Evolutionary conservation across 2,329 filamentous ascomycete species (phyloP), one percentile per base, ranked within the genome.

Genomic region (Parafenestella ontariensis): DNA sequence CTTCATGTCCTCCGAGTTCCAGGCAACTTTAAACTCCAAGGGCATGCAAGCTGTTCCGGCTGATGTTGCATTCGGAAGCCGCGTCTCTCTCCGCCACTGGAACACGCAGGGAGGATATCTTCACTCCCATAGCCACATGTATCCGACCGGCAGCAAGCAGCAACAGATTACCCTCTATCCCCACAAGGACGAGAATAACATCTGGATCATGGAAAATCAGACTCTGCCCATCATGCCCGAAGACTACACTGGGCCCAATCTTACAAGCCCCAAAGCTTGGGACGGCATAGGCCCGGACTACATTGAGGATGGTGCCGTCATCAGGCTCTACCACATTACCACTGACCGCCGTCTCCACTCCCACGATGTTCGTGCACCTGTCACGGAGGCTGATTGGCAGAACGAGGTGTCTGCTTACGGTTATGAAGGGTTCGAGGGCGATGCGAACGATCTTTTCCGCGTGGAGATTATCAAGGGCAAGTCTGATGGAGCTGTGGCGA

Each of bases 1-100:
- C 50, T 99, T 99, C 82, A 99, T 99, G 95, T 97, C 93, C 73
- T 96, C 94, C 50, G 95, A 99, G 74, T 99, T 99, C 82, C 95
- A 99, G 80, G 90, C 95, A 28, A 98, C 95, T 2, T 83, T 99
- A 64, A 99, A 98, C 80, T 93, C 88, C 70, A 99, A 98, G 82
- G 88, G 86, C 48, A 99, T 99, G 95, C 89, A 92, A 73, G 92
- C 96, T 76, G 92, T 96, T 5, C 89, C 95, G 1, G 95, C 91
- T 26, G 93, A 99, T 78, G 89, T 99, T 54, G 88, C 90, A 24
- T 89, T 95, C 69, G 95, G 95, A 55, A 96, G 92, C 74, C 87
- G 90, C 61, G 85, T 99, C 69, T 88, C 83, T 61, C 85, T 99
- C 66, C 90, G 95, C 66, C 95, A 99, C 76, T 89, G 92, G 79